Percentiles rank a stretch among this genome's conserved stretches.
phyloP scores from a whole-genome alignment of 495 filamentous ascomycete species.

The Hyaloscypha bicolor region DNA sequence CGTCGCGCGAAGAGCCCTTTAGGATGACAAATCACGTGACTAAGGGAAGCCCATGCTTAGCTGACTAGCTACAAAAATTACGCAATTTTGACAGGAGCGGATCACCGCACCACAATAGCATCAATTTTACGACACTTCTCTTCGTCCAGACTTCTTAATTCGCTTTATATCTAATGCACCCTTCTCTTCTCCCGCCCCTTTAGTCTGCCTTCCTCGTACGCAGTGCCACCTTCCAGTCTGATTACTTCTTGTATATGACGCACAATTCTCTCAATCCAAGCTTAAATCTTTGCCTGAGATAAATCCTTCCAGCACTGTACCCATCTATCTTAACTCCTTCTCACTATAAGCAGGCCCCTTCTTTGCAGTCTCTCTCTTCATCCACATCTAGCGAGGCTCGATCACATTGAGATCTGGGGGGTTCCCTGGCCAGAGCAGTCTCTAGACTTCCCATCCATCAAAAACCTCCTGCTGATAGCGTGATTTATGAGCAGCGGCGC shows the following conservation, averaged over 20 bases:
- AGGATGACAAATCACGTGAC: no score
- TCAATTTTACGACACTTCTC: no score
- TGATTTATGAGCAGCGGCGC: slow-evolving; percentile 23
- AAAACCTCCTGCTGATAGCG: slow-evolving; percentile 23
- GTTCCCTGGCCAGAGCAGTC: slow-evolving; percentile 32
- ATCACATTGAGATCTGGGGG: slow-evolving; percentile 36
- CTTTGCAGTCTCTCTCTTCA: slow-evolving; percentile 34
- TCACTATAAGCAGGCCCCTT: slow-evolving; percentile 12
- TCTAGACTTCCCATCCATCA: slow-evolving; percentile 17
- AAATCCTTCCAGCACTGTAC: slow-evolving; percentile 28
- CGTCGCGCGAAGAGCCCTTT: no score
- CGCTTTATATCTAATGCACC: no score
- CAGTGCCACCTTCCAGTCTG: slow-evolving; percentile 28
- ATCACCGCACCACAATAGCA: no score
- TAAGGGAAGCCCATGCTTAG: no score
- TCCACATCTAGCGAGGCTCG: slow-evolving; percentile 33
- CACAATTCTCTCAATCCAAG: slow-evolving; percentile 34
- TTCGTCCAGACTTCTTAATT: no score
- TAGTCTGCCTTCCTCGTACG: slow-evolving; percentile 27
- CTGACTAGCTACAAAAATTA: no score
- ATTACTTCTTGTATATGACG: slow-evolving; percentile 33
- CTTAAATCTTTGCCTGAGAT: slow-evolving; percentile 30
- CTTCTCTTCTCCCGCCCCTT: no score
- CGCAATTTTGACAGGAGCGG: no score
- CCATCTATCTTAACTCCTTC: slow-evolving; percentile 24